Conservation (phyloP, 2,329 filamentous ascomycete genomes). For the Epichloe bromicola region DNA sequence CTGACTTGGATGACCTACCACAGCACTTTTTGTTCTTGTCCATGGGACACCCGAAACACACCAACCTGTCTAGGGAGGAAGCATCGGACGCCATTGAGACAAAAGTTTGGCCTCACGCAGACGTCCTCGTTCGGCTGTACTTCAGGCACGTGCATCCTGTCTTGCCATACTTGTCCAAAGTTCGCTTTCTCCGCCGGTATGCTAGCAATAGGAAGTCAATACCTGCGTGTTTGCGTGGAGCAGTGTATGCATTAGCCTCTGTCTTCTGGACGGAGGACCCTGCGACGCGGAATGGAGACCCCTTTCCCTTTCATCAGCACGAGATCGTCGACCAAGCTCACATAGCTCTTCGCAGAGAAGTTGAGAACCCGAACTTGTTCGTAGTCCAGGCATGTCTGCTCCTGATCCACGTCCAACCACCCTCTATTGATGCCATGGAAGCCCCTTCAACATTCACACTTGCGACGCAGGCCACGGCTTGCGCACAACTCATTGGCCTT, state of each 20-base stretch:
- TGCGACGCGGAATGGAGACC: constrained; percentile 4
- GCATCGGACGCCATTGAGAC: constrained; percentile 30
- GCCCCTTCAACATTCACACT: constrained; percentile 32
- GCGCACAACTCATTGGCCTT: constrained; percentile 32
- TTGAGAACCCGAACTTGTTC: constrained; percentile 32
- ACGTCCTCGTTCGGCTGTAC: constrained; percentile 29
- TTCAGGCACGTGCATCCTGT: constrained; percentile 32
- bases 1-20: constrained; percentile 23
- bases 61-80: constrained; percentile 21
- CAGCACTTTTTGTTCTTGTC: constrained; percentile 32
- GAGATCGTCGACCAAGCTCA: constrained; percentile 29
- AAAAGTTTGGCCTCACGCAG: constrained; percentile 26
- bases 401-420: constrained; percentile 31
- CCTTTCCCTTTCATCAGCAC: constrained; percentile 24
- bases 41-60: constrained; percentile 31
- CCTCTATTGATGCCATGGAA: constrained; percentile 31
- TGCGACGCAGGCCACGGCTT: constrained; percentile 28
- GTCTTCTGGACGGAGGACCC: constrained; percentile 6
- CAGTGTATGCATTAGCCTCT: constrained; percentile 30
- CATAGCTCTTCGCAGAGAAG: constrained; percentile 28
- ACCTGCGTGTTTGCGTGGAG: constrained; percentile 31
- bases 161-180: constrained; percentile 30
- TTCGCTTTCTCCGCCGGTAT: constrained; percentile 28
- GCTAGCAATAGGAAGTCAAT: constrained; percentile 23
- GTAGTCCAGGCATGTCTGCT: constrained; percentile 34